Conservation (phyloP, 2,329 filamentous ascomycete genomes). For the Pezicula rhizophila region DNA sequence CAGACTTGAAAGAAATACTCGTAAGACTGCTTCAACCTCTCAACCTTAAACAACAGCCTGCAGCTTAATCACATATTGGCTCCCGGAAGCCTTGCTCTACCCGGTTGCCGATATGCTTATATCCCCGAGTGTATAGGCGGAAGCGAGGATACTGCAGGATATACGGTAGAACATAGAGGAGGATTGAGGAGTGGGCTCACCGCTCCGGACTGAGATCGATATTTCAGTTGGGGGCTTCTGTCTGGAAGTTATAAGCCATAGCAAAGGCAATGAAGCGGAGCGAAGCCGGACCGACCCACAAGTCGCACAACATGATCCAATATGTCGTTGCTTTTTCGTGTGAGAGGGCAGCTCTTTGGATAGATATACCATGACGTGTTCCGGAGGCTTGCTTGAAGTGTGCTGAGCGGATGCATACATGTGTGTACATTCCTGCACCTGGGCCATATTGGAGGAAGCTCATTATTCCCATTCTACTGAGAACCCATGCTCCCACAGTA, state of each 20-base stretch:
- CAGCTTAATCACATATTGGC: neutral
- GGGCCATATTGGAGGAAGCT: neutral
- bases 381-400: neutral
- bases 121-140: no score
- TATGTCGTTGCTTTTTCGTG: neutral
- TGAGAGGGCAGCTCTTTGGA: neutral
- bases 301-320: neutral
- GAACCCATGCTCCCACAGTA: neutral
- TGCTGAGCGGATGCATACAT: neutral
- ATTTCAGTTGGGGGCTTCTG: no score
- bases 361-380: neutral
- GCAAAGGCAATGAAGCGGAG: no score
- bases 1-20: neutral
- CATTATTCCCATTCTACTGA: neutral
- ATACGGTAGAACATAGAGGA: no score
- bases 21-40: no score
- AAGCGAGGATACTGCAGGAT: no score
- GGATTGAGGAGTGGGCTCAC: no score
- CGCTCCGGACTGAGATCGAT: no score
- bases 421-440: neutral
- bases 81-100: no score
- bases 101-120: no score
- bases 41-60: neutral
- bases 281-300: slow-evolving; percentile 1
- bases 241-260: neutral